Percentiles rank a stretch among this genome's conserved stretches.
These are phyloP conservation scores for Dittrichia graveolens DNA, from an alignment of 129 eudicot species.

Conservation along the genomic window DNA sequence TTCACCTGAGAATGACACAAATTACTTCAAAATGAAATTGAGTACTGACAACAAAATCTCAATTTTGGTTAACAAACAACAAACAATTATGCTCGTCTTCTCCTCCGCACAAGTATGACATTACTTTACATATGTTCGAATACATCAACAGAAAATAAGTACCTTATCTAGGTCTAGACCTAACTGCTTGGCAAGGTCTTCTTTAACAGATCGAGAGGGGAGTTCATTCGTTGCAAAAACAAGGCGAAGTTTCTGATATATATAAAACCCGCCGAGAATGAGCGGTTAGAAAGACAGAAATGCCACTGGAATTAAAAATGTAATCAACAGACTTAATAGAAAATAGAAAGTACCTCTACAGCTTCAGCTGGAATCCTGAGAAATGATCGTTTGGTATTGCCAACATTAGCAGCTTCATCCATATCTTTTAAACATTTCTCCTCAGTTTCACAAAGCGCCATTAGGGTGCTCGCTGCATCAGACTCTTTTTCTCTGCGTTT, in stretches of 20 bases:
- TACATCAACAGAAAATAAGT: slow-evolving; percentile 4
- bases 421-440: slow-evolving; percentile 34
- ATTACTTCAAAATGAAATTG: slow-evolving; percentile 10
- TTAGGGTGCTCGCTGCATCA: slow-evolving; percentile 75
- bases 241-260: slow-evolving; percentile 79
- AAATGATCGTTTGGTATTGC: slow-evolving; percentile 46
- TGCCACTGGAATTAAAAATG: slow-evolving; percentile 5
- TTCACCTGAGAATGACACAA: slow-evolving; percentile 57
- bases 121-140: neutral
- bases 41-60: neutral
- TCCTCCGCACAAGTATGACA: too few relatives aligned
- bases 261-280: too few relatives aligned
- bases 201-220: slow-evolving; percentile 75
- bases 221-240: slow-evolving; percentile 87
- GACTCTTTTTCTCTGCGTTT: slow-evolving; percentile 76
- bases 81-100: too few relatives aligned
- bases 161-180: slow-evolving; percentile 90
- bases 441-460: slow-evolving; percentile 65
- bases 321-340: slow-evolving; percentile 3
- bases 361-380: slow-evolving; percentile 73
- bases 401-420: slow-evolving; percentile 18
- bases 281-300: slow-evolving; percentile 15
- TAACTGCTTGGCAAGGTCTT: slow-evolving; percentile 67
- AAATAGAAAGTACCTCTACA: slow-evolving; percentile 56
- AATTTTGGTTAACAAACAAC: slow-evolving; percentile 16